These are phyloP conservation scores for Solanum paucissectum DNA, from an alignment of 257 asterid species.

Conservation along the genomic window DNA sequence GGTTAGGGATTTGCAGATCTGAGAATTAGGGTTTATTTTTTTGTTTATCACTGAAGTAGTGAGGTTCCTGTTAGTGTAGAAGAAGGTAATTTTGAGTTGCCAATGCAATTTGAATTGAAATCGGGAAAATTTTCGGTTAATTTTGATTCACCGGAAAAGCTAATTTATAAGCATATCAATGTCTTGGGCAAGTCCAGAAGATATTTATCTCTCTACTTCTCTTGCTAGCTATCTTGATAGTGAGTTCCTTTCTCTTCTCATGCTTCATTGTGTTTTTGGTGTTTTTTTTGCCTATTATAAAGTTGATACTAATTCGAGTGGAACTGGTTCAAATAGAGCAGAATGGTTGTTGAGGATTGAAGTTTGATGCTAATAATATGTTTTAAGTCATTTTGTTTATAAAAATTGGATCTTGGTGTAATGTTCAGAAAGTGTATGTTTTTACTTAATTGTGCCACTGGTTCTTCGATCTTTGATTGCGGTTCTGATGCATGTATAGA, in stretches of 20 bases:
- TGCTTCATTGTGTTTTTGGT: background rate
- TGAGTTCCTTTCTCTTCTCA: slow-evolving; percentile 18
- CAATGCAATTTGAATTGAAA: slow-evolving; percentile 37
- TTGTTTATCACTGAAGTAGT: background rate
- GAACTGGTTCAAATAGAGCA: background rate
- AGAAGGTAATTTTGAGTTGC: slow-evolving; percentile 13
- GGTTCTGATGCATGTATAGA: background rate
- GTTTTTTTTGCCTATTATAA: background rate
- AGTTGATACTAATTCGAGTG: background rate
- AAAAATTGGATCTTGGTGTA: background rate
- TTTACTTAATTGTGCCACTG: background rate
- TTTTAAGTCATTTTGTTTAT: background rate
- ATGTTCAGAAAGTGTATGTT: background rate
- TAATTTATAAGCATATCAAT: slow-evolving; percentile 19
- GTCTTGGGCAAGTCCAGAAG: slow-evolving; percentile 99
- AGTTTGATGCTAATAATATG: background rate
- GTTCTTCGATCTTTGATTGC: background rate
- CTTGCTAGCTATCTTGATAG: slow-evolving; percentile 99
- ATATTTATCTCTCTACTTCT: slow-evolving; percentile 84
- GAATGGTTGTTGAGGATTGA: background rate
- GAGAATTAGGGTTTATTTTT: background rate
- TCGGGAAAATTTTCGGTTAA: slow-evolving; percentile 23
- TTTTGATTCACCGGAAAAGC: slow-evolving; percentile 38
- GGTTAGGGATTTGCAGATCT: background rate
- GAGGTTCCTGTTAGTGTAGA: background rate